phyloP scores from a whole-genome alignment of 768 basidiomycete species.

The Clitopilus passeckerianus region DNA sequence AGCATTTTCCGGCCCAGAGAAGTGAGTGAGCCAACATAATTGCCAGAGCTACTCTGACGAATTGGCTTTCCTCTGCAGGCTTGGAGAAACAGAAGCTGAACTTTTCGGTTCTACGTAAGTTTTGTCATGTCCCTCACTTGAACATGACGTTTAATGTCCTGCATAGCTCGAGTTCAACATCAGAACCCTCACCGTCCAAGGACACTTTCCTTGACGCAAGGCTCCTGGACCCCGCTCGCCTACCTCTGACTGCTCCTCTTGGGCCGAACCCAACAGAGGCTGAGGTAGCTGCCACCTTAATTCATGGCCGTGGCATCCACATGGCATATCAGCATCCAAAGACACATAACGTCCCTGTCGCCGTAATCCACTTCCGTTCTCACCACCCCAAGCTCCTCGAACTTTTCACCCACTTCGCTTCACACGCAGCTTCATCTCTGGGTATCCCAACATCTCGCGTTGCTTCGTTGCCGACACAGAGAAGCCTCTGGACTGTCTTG shows the following conservation, averaged over 20 bases:
- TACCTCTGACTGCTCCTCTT: conserved; percentile 9
- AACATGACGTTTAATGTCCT: not conserved
- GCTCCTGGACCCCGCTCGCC: conserved; percentile 11
- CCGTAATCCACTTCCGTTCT: conserved; percentile 78
- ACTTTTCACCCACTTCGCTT: conserved; percentile 79
- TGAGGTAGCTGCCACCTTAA: conserved; percentile 47
- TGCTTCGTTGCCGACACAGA: conserved; percentile 64
- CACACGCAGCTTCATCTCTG: conserved; percentile 81
- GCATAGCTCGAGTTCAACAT: not conserved
- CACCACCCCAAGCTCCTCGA: conserved; percentile 63
- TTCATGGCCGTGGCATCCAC: conserved; percentile 59
- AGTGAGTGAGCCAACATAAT: conserved; percentile 2
- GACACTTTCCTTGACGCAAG: not conserved
- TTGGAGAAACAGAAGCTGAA: conserved; percentile 13
- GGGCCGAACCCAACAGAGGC: conserved; percentile 24
- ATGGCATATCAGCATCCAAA: conserved; percentile 51
- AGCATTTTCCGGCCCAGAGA: conserved; percentile 8
- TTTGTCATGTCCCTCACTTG: not conserved
- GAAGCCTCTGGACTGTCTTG: conserved; percentile 80
- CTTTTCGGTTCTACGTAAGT: conserved; percentile 10
- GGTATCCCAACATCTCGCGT: conserved; percentile 72
- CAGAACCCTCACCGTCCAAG: not conserved
- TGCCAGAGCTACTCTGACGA: not conserved
- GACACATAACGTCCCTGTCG: conserved; percentile 72
- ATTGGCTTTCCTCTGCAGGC: not conserved